phyloP scores from a whole-genome alignment of 129 eudicot genomes.

The Solidago caesia region DNA sequence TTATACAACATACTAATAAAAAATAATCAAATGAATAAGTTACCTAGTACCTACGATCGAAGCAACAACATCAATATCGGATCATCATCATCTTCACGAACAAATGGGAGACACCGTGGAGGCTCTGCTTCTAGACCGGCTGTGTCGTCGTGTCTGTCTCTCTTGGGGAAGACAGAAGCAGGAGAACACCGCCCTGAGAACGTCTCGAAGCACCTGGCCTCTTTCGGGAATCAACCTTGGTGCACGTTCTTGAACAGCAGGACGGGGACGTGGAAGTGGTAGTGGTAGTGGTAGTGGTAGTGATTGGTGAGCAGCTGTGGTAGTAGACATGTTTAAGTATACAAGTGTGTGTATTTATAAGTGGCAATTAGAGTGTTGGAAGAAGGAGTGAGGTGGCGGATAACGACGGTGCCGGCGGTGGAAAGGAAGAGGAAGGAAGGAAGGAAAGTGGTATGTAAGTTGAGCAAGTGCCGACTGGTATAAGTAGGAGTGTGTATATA shows the following conservation, averaged over 20 bases:
- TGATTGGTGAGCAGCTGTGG: not conserved
- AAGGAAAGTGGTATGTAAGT: slow-evolving; percentile 8
- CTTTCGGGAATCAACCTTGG: slow-evolving; percentile 42
- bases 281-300: not conserved
- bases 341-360: not conserved
- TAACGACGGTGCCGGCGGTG: slow-evolving; percentile 1
- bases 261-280: not conserved
- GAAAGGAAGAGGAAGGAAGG: slow-evolving; percentile 14
- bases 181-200: slow-evolving; percentile 17
- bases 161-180: slow-evolving; percentile 23
- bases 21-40: too few species aligned
- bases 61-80: too few species aligned
- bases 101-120: slow-evolving; percentile 31
- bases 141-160: slow-evolving; percentile 11
- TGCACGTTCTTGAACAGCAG: slow-evolving; percentile 9
- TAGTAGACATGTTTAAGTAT: slow-evolving; percentile 33
- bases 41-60: too few species aligned
- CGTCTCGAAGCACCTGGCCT: slow-evolving; percentile 40
- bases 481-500: not conserved
- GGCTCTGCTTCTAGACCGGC: slow-evolving; percentile 1
- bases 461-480: slow-evolving; percentile 6
- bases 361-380: not conserved
- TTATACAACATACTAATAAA: too few species aligned
- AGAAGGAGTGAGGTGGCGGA: too few species aligned
- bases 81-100: not conserved